Percentiles rank a stretch among this genome's conserved stretches.
phyloP scores from a whole-genome alignment of 1,284 basidiomycete genomes.

The Leccinum griseonigrum region DNA sequence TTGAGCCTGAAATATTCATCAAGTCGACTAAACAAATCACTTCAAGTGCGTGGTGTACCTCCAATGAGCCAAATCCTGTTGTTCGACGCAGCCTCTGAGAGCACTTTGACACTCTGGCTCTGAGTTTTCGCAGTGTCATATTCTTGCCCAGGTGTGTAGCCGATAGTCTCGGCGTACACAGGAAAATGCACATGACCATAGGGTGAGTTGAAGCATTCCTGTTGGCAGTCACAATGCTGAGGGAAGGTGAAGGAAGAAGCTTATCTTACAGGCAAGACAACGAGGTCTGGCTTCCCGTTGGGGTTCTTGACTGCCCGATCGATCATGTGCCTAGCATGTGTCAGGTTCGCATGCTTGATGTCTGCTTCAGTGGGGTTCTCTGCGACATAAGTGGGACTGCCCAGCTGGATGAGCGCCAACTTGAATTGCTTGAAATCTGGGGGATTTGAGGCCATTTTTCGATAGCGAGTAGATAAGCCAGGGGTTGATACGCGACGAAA shows the following conservation, averaged over 20 bases:
- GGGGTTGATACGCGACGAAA: conserved; percentile 11
- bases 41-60: conserved; percentile 47
- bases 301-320: conserved; percentile 58
- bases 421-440: conserved; percentile 70
- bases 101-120: conserved; percentile 81
- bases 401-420: conserved; percentile 86
- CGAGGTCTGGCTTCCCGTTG: conserved; percentile 65
- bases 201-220: conserved; percentile 99
- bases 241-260: background rate
- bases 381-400: conserved; percentile 54
- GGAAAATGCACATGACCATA: conserved; percentile 89
- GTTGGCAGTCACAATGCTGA: conserved; percentile 4
- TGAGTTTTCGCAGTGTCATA: conserved; percentile 59
- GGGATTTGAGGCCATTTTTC: conserved; percentile 27
- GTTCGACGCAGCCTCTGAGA: conserved; percentile 82
- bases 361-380: conserved; percentile 17
- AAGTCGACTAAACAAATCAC: background rate
- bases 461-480: conserved; percentile 4
- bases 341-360: conserved; percentile 69
- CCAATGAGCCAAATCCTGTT: conserved; percentile 89
- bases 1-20: conserved; percentile 60
- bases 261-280: conserved; percentile 82
- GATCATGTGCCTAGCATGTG: conserved; percentile 79
- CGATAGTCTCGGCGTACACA: conserved; percentile 81
- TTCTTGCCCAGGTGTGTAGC: conserved; percentile 49